Base-by-base conservation (phyloP, 1,139 yeast species). In the Barnettozyma hawaiiensis region DNA sequence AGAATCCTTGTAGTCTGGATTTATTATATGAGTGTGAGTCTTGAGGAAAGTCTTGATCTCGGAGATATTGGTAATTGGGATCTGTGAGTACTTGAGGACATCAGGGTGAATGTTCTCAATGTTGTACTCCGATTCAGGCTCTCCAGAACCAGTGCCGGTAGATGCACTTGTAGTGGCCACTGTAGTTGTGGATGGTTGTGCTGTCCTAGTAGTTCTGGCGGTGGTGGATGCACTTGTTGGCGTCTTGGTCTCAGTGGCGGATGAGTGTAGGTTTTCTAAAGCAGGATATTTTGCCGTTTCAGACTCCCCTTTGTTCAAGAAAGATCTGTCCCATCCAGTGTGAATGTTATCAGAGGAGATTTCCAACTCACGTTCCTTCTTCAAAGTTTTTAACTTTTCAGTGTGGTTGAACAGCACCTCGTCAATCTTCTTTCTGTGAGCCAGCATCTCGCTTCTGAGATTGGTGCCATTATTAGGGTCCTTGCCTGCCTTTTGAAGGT, bases 321-420 rank as follows among this genome's bases (percentile, higher is more conserved):
- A 76, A 0, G 96, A 84, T 23, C 86, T 75, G 59, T 90, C 96
- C 69, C 87, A 92, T 0, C 97, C 98, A n/a, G 95, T 87, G 53
- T 80, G 95, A 32, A 89, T 74, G 62, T 92, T 98, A 18, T 89
- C 97, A 45, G 95, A 82, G 5, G 95, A 80, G 50, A 92, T 90
- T 58, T 86, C 83, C 46, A 70, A 62, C 10, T 80, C 71, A 55
- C 86, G 84, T 58, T 90, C 95, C 52, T 78, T 73, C 52, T 77
- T 73, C 45, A 92, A 69, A 31, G 77, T 78, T 38, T 75, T 78
- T 54, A 89, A 67, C 55, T 79, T 82, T 34, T 74, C 72, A 33
- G 75, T 69, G 40, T 79, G 84, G 48, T 78, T 79, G 20, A 67
- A 65, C 47, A 81, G 69, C 8, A 83, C 83, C 31, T 73, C 72